Evolutionary conservation across 768 basidiomycete genomes (phyloP).

Genomic region (Russula sp.): DNA sequence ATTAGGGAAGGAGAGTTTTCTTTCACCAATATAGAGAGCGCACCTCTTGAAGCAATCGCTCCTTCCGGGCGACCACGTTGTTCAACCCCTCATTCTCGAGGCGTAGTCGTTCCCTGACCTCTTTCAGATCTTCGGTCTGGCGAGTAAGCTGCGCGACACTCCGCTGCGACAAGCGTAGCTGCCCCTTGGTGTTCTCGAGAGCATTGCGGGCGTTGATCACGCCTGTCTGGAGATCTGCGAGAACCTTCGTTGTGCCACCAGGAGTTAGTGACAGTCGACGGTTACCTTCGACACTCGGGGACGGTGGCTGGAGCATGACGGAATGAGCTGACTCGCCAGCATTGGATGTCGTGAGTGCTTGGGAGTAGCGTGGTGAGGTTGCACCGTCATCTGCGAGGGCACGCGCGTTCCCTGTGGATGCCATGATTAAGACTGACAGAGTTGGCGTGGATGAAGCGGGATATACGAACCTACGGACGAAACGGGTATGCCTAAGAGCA

Average conservation of each 20-base stretch:
- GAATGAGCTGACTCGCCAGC: constrained; percentile 30
- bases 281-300: constrained; percentile 30
- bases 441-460: not conserved
- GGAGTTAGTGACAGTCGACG: constrained; percentile 58
- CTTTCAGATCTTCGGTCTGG: constrained; percentile 84
- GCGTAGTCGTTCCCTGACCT: constrained; percentile 72
- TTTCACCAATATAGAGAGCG: constrained; percentile 15
- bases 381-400: constrained; percentile 70
- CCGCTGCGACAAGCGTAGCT: constrained; percentile 73
- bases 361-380: constrained; percentile 22
- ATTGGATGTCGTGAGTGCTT: constrained; percentile 27
- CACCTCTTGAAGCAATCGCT: constrained; percentile 80
- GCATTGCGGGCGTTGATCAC: constrained; percentile 72
- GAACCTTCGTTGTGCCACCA: constrained; percentile 78
- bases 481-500: constrained; percentile 44
- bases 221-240: constrained; percentile 81
- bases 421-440: not conserved
- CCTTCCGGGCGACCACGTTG: constrained; percentile 82
- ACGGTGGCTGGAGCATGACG: constrained; percentile 22
- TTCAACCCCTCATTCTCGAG: constrained; percentile 85
- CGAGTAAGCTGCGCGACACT: constrained; percentile 78
- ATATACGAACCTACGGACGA: constrained; percentile 24
- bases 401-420: constrained; percentile 65
- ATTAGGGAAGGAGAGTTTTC: not conserved
- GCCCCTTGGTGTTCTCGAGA: constrained; percentile 79